These are phyloP conservation scores for Primulina tabacum DNA, from an alignment of 257 asterid species.

Conservation along the genomic window DNA sequence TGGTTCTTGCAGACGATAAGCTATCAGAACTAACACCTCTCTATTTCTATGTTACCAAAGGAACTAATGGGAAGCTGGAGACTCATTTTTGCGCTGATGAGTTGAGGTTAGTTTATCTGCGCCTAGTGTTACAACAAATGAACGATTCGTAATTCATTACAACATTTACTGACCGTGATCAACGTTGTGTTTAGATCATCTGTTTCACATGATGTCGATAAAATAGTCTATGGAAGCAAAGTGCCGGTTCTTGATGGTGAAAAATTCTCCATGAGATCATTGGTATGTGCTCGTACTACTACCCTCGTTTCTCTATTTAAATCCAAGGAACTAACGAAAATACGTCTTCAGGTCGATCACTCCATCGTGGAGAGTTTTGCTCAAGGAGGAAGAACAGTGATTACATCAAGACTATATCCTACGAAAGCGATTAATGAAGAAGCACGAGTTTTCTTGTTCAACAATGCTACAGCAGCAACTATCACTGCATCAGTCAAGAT, in stretches of 20 bases:
- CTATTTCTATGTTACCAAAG: constrained; percentile 58
- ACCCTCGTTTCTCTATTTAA: neutral
- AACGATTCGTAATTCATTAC: neutral
- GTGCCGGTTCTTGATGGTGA: constrained; percentile 69
- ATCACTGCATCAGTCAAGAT: constrained; percentile 65
- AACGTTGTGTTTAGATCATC: constrained; percentile 52
- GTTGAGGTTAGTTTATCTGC: constrained; percentile 42
- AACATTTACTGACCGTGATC: neutral
- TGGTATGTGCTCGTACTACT: constrained; percentile 38
- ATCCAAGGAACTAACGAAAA: neutral
- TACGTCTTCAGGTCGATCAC: constrained; percentile 62
- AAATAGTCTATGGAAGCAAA: constrained; percentile 57
- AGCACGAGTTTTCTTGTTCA: constrained; percentile 62
- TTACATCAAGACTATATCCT: constrained; percentile 81
- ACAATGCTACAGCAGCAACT: constrained; percentile 62
- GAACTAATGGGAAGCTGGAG: constrained; percentile 39
- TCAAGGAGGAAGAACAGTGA: constrained; percentile 77
- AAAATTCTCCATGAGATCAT: constrained; percentile 49
- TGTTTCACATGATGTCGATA: constrained; percentile 54
- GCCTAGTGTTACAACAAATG: neutral
- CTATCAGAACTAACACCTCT: constrained; percentile 58
- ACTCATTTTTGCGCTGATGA: constrained; percentile 67
- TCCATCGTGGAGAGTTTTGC: constrained; percentile 88
- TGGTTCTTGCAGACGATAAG: constrained; percentile 57
- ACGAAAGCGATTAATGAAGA: constrained; percentile 60